Base-by-base conservation (phyloP, 768 basidiomycete species). In the Piloderma croceum region DNA sequence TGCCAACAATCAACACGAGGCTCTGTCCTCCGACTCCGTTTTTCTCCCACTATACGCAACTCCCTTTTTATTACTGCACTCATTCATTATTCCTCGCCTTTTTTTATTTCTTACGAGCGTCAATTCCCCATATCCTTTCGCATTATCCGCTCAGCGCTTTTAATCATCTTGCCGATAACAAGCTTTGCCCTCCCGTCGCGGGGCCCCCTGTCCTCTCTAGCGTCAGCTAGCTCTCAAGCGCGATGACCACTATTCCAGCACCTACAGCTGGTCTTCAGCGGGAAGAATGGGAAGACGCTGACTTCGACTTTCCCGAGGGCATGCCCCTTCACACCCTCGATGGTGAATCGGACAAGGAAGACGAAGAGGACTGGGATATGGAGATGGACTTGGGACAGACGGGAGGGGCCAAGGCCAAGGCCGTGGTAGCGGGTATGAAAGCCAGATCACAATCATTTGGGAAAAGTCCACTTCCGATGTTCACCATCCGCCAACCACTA, bases 251-350 rank as follows among this genome's bases (percentile, higher is more conserved):
- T 37, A 67, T 79, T 29, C 77, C 76, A 25, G 76, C 81, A 5
- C 81, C 79, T 10, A 64, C 74, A 34, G 65, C 72, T 46, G 61
- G 67, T 31, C 53, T 70, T 27, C 60, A 71, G 41, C 74, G 76
- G 47, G 87, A 90, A 63, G 85, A 89, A 67, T 90, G 88, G 87
- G 73, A 77, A 32, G 88, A 90, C 61, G 83, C 83, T 46, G 88
- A 90, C 63, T 90, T 90, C 57, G 88, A 89, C 58, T 67, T 90
- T 17, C 81, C 83, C 40, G 88, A 90, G 35, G 87, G 77, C 31
- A 75, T 75, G 35, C 69, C 77, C 36, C 73, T 87, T 38, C 77
- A 81, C 50, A 61, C 81, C 25, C 71, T 71, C 19, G 74, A 70
- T 48, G 61, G 64, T 13, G 74, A 75, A 47, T 72, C 73, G 17